These are phyloP conservation scores for Artemisia argyi DNA, from an alignment of 129 eudicot species.

Conservation along the genomic window DNA sequence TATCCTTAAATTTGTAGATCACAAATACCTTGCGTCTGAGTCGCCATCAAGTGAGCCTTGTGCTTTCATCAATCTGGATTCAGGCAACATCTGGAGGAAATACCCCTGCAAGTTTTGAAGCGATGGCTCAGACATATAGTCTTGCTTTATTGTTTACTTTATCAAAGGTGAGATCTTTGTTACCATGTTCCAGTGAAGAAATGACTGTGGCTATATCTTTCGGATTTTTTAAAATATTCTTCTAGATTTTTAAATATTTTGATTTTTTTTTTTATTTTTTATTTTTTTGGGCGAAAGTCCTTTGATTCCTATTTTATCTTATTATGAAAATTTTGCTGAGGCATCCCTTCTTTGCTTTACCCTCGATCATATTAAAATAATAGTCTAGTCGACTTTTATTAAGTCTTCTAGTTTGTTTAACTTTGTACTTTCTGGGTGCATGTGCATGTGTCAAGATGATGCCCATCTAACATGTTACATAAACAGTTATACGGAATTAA, in stretches of 20 bases:
- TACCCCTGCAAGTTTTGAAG: conserved; percentile 64
- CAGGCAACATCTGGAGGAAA: conserved; percentile 62
- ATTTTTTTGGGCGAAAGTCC: too few species aligned
- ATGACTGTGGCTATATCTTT: too few species aligned
- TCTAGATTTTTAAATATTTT: too few species aligned
- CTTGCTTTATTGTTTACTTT: conserved; percentile 63
- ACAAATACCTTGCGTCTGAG: conserved; percentile 60
- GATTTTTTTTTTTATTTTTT: too few species aligned
- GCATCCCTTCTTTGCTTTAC: conserved; percentile 13
- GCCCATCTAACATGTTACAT: conserved; percentile 5
- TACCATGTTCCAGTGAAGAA: background rate
- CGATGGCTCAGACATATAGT: conserved; percentile 69
- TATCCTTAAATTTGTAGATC: conserved; percentile 32
- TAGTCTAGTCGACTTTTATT: background rate
- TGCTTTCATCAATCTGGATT: conserved; percentile 85
- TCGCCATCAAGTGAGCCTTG: conserved; percentile 82
- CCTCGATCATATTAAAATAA: background rate
- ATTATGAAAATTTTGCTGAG: background rate
- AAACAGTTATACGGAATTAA: background rate
- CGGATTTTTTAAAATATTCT: background rate
- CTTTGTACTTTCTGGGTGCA: background rate
- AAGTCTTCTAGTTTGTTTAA: conserved; percentile 1
- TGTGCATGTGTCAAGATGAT: conserved; percentile 6
- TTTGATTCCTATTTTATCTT: background rate
- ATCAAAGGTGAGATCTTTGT: conserved; percentile 49